Base-by-base conservation (phyloP, 441 rosid species). In the Geranium incanum region DNA sequence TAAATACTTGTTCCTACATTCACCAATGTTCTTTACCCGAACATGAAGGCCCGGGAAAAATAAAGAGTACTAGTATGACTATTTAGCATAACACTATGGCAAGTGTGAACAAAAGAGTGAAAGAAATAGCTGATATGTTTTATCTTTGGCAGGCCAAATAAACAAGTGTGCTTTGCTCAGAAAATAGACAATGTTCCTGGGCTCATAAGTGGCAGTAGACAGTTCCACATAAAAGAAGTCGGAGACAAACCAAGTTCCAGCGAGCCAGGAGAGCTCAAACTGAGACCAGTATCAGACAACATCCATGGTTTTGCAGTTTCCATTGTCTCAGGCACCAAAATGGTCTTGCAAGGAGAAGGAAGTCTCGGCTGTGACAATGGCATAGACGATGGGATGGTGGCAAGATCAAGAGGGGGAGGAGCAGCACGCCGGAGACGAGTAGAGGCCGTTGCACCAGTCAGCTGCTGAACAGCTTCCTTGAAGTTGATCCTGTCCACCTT, bases 401-500 rank as follows among this genome's bases (percentile, higher is more conserved):
- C 77, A 52, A 82, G 76, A 18, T 69, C 77, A 7, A 83, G 73
- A 0, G 83, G 78, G n/a, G 84, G 83, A 6, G 89, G 87, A 0
- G 85, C 83, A 66, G 75, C 75, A 11, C 68, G 70, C 21, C 62
- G 83, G 12, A 79, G 77, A 73, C 80, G 77, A 39, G 9, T 77
- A 36, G 45, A 9, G 23, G 79, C 77, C 4, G 87, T 77, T 18
- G 86, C 79, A 28, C 90, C 96, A 0, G 98, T 93, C 28, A 93
- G 90, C 80, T 79, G 72, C 79, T 91, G 97, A 72, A 93, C 98
- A 78, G 89, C 84, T 36, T 85, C 89, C 77, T 84, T 76, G 85
- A 93, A 93, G 81, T 93, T 78, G 0, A 78, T 50, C 19, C 91
- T 83, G 38, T 90, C 89, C 4, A 93, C 98, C 72, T 68, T 78